A percentile compares a stretch with the other conserved stretches of the same genome.
Evolutionary conservation across 2,329 filamentous ascomycete species (phyloP).

Genomic region (Sporothrix variecibatus): DNA sequence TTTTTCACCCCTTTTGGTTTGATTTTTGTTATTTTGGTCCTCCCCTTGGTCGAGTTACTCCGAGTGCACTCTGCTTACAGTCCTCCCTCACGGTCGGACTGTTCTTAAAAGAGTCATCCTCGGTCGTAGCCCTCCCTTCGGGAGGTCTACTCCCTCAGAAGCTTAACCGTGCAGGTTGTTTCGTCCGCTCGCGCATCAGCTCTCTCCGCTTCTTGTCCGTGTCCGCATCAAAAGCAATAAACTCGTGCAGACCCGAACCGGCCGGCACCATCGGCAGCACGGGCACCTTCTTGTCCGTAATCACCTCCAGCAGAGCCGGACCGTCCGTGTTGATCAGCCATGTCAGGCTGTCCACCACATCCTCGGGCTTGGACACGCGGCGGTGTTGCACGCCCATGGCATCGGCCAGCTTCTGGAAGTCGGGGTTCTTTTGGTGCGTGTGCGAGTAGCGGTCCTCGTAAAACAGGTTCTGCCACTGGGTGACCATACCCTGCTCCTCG

Average conservation of each 20-base stretch:
- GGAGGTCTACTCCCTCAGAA: background rate
- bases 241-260: constrained; percentile 86
- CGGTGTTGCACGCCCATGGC: constrained; percentile 84
- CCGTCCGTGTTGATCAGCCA: constrained; percentile 90
- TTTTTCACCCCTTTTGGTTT: background rate
- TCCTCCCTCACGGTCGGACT: background rate
- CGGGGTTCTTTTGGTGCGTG: constrained; percentile 92
- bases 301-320: constrained; percentile 88
- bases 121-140: background rate
- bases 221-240: constrained; percentile 78
- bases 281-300: constrained; percentile 88
- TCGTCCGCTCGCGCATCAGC: constrained; percentile 25
- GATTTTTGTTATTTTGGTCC: too few relatives aligned
- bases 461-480: constrained; percentile 97
- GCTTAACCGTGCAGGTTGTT: constrained; percentile 24
- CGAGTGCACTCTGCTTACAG: too few relatives aligned
- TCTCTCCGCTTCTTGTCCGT: constrained; percentile 26
- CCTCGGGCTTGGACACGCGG: constrained; percentile 70
- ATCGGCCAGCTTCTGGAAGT: constrained; percentile 90
- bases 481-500: constrained; percentile 98
- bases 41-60: too few relatives aligned
- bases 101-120: background rate
- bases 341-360: constrained; percentile 74
- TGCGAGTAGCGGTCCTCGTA: constrained; percentile 92
- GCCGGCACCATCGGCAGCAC: constrained; percentile 97